Base-by-base conservation (phyloP, 225 moss, liverwort and hornwort genomes). In the Asterella californica region DNA sequence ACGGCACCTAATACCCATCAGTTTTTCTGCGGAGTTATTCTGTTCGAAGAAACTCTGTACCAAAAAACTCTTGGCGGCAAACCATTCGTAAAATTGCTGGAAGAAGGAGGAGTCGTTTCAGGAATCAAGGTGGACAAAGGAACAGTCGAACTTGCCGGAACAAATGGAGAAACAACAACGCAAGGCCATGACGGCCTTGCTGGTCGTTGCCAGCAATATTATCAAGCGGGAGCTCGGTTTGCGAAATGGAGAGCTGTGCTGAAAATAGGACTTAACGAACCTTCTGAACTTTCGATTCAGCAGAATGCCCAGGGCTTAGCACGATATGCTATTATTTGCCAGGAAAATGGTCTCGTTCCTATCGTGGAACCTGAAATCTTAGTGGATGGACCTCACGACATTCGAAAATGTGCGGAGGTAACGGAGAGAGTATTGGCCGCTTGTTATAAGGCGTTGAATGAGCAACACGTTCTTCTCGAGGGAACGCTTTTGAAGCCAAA, bases 71-170 rank as follows among this genome's bases (percentile, higher is more conserved):
- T 67, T 3, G 72, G 76, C 9, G 86, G 86, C 53, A 84, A 81
- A 46, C 83, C 83, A 12, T 83, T 87, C 24, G 83, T 84, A 22
- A 84, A 87, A 52, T n/a, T 87, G 27, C 66, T 83, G 75, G 81
- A 83, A 76, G 86, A 87, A 60, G 81, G 81, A 29, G 83, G 81
- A 48, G 79, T 87, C 9, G 36, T 87, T 0, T 60, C 86, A 1
- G 86, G 86, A 27, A 84, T 87, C 79, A 87, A 87, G 65, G 86
- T 87, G 2, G 86, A 87, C 83, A 87, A 83, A 54, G 86, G 86
- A 15, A 81, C 81, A 0, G 75, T 87, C 4, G 83, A 83, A 59
- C 50, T 87, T 7, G 83, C 86, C 1, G 86, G 86, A 18, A 83
- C 86, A 18, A 84, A 87, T 60, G 83, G 81, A 33, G 86, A 87